phyloP scores from a whole-genome alignment of 2,329 filamentous ascomycete species.

The Ophiostoma australiae region DNA sequence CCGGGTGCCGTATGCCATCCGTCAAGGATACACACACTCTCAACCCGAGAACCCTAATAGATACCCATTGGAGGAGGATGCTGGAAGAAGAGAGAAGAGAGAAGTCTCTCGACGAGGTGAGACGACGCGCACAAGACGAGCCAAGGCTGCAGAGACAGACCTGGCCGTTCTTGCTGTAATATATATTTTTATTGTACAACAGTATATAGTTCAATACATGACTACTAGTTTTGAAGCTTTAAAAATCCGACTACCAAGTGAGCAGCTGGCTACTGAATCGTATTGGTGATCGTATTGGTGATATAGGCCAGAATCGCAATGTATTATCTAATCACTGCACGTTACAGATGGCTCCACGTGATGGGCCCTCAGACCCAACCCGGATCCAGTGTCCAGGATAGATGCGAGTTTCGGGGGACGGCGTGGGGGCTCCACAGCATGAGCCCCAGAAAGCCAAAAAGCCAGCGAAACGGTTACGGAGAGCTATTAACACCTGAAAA shows the following conservation, averaged over 20 bases:
- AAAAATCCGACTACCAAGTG: background rate
- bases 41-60: constrained; percentile 6
- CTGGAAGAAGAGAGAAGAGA: background rate
- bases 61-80: constrained; percentile 16
- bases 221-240: background rate
- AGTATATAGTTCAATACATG: constrained; percentile 7
- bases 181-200: constrained; percentile 2
- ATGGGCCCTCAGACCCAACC: background rate
- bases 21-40: background rate
- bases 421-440: constrained; percentile 1
- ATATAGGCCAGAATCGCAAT: background rate
- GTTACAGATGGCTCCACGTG: background rate
- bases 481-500: constrained; percentile 13
- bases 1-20: constrained; percentile 10
- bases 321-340: background rate
- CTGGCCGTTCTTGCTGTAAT: background rate
- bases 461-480: background rate
- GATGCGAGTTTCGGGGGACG: background rate
- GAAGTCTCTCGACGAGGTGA: background rate
- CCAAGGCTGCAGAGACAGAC: background rate
- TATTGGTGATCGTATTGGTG: background rate
- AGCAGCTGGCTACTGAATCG: background rate
- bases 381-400: background rate
- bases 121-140: background rate
- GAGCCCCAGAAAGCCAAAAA: constrained; percentile 4